These are phyloP conservation scores for Clavispora fructus DNA, from an alignment of 805 yeast species.

Conservation along the genomic window DNA sequence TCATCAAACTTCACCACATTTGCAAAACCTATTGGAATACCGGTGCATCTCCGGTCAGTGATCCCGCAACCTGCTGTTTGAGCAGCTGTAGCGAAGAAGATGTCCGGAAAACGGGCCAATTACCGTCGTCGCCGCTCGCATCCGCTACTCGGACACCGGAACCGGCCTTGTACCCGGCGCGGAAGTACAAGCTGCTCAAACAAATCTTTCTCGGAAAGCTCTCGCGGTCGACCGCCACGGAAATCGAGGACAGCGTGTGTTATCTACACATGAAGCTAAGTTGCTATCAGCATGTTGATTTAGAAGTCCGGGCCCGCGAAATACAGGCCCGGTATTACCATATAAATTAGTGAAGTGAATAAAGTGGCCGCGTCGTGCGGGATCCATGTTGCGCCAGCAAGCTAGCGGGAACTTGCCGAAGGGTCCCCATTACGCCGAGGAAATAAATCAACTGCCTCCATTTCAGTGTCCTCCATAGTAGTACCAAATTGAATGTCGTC, in stretches of 20 bases:
- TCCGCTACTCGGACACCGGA: neutral
- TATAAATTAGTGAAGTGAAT: neutral
- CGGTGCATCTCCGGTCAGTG: neutral
- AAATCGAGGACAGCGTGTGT: slow-evolving; percentile 15
- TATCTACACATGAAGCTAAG: slow-evolving; percentile 16
- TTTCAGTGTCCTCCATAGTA: slow-evolving; percentile 28
- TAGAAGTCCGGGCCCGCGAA: slow-evolving; percentile 11
- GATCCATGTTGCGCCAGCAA: neutral
- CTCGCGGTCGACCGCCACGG: slow-evolving; percentile 8
- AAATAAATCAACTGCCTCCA: slow-evolving; percentile 24
- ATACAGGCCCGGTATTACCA: slow-evolving; percentile 9
- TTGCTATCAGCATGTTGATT: slow-evolving; percentile 8
- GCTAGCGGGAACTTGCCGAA: neutral
- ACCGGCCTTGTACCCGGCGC: neutral
- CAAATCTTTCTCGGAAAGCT: slow-evolving; percentile 1
- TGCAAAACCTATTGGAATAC: slow-evolving; percentile 12
- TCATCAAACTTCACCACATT: slow-evolving; percentile 7
- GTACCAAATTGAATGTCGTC: slow-evolving; percentile 21
- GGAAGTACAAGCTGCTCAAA: neutral
- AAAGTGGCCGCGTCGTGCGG: neutral
- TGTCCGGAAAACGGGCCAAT: neutral
- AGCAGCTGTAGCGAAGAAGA: neutral
- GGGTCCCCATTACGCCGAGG: slow-evolving; percentile 12
- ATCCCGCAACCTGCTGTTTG: neutral
- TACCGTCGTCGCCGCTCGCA: neutral